Base-by-base conservation (phyloP, 805 yeast species). In the Jamesozyma piceae region DNA sequence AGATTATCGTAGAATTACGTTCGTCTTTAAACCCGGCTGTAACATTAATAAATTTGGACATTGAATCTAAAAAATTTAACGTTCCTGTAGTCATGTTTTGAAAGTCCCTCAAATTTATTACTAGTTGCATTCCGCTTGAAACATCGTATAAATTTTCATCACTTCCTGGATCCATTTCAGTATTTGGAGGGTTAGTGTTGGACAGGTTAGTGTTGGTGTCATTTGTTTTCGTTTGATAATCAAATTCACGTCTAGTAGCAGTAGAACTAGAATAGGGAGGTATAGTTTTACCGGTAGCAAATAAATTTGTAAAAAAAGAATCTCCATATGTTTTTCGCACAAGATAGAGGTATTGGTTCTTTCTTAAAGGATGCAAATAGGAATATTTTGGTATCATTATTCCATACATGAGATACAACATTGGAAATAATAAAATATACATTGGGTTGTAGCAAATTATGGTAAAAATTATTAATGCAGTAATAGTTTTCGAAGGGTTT, bases 1-100 rank as follows among this genome's bases (percentile, higher is more conserved):
- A 74, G n/a, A 83, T 53, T 5, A 76, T 65, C 0, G 92, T 80
- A 0, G 92, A 75, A 21, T 68, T 60, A 37, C 74, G 68, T 51
- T 85, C 94, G 57, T 85, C 82, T 49, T 69, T 71, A 55, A 86
- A 86, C 9, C 82, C 82, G 24, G 82, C 82, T 4, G 80, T 70
- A 11, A 80, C 82, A 51, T 68, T 72, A 51, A 78, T 66, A 42
- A 78, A 71, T 29, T 64, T 63, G 44, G 83, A 87, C 6, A 74
- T 59, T 15, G 64, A 60, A 18, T 79, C 78, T 40, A 76, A 63
- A 0, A 69, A 54, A 14, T 67, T 62, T 21, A 84, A 67, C 6
- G 80, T 44, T 41, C 73, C 74, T 0, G 80, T 66, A 15, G 85
- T 74, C 29, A 77, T 60, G 47, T 77, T 76, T 57, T 86, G 95